A percentile compares a stretch with the other conserved stretches of the same genome.
Evolutionary conservation across 2,329 filamentous ascomycete species (phyloP).

Genomic region (Botrytis deweyae): DNA sequence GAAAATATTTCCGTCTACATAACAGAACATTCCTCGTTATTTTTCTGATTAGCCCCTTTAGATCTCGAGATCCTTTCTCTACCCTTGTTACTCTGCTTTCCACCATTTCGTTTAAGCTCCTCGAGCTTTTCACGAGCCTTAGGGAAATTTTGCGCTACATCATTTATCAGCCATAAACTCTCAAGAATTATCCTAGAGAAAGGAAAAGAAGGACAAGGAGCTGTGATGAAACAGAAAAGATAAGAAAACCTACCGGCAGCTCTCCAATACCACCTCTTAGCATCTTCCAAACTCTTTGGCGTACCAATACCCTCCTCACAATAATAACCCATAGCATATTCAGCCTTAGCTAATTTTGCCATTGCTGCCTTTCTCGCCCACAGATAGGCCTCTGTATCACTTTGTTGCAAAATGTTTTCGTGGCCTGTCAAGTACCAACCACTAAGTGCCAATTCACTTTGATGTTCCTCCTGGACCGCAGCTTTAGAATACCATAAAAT

Average conservation of each 20-base stretch:
- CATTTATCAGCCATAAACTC: constrained; percentile 20
- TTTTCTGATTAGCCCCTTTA: constrained; percentile 71
- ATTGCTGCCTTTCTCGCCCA: constrained; percentile 94
- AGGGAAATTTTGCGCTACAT: constrained; percentile 83
- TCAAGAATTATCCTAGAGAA: too few relatives aligned
- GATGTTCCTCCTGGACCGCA: constrained; percentile 90
- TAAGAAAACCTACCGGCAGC: constrained; percentile 75
- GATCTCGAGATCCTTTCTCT: constrained; percentile 79
- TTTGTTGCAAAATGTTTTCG: constrained; percentile 84
- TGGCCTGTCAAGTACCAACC: constrained; percentile 96
- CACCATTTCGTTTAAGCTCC: constrained; percentile 80
- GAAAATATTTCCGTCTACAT: constrained; percentile 57
- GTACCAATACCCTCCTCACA: constrained; percentile 93
- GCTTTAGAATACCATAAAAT: constrained; percentile 95
- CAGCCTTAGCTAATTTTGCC: constrained; percentile 85
- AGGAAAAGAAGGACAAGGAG: not conserved
- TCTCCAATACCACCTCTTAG: constrained; percentile 97
- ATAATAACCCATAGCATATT: constrained; percentile 98
- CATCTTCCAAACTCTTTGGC: constrained; percentile 83
- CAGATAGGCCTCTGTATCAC: constrained; percentile 92
- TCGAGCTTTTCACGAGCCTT: constrained; percentile 92
- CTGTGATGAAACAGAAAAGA: not conserved
- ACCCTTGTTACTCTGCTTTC: constrained; percentile 66
- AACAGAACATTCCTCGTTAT: constrained; percentile 82
- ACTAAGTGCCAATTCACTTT: constrained; percentile 79